Percentiles rank a stretch among this genome's conserved stretches.
These are phyloP conservation scores for Vachellia pachyceras DNA, from an alignment of 306 rosid genomes.

Conservation along the genomic window DNA sequence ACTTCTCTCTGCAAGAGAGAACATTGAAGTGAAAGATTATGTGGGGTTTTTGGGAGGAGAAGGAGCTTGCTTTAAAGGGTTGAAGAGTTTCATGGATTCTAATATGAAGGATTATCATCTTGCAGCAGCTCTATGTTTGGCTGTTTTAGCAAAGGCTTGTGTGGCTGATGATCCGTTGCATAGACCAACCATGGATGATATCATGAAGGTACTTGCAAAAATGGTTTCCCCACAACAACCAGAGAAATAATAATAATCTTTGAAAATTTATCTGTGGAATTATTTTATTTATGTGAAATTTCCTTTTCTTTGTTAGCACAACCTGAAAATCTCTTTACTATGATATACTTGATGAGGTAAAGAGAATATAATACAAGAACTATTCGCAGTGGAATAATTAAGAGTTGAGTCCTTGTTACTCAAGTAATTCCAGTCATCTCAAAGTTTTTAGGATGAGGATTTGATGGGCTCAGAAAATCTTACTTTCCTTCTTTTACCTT, in stretches of 20 bases:
- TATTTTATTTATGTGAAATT: constrained; percentile 16
- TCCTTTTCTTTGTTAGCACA: background rate
- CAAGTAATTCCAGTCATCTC: background rate
- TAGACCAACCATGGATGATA: constrained; percentile 71
- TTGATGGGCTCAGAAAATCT: too few relatives aligned
- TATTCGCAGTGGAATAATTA: background rate
- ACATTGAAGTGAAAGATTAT: constrained; percentile 52
- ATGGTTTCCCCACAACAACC: constrained; percentile 50
- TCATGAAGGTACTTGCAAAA: constrained; percentile 67
- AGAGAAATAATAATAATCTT: background rate
- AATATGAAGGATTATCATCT: constrained; percentile 63
- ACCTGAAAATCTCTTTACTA: background rate
- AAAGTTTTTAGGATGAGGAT: background rate
- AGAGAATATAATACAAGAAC: background rate
- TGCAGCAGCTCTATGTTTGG: constrained; percentile 62
- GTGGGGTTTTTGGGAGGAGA: constrained; percentile 58
- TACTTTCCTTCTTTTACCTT: too few relatives aligned
- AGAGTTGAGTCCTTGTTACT: background rate
- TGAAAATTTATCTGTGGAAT: constrained; percentile 1
- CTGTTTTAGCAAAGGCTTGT: constrained; percentile 70
- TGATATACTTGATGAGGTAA: background rate
- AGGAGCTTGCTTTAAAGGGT: constrained; percentile 68
- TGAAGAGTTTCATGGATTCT: constrained; percentile 67
- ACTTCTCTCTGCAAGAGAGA: constrained; percentile 65
- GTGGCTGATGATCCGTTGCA: constrained; percentile 65